Conservation (phyloP, 495 filamentous ascomycete genomes). For the Parathielavia appendiculata region DNA sequence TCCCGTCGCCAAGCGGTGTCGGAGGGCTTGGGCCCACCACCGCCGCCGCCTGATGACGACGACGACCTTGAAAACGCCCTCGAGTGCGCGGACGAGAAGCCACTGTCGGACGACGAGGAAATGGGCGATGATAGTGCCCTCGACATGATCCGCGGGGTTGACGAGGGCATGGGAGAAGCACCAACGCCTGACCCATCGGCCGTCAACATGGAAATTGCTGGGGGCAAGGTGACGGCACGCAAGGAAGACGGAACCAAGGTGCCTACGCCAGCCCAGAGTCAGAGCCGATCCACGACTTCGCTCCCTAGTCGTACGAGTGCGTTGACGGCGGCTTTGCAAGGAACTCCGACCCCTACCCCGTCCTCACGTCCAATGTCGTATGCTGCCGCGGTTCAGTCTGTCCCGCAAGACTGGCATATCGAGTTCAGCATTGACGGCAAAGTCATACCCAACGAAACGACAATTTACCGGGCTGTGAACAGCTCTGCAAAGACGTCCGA, state of each 20-base stretch:
- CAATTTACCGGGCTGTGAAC: slow-evolving; percentile 92
- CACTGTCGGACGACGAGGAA: slow-evolving; percentile 73
- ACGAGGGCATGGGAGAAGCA: slow-evolving; percentile 76
- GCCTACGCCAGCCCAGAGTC: slow-evolving; percentile 64
- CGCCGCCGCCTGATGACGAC: slow-evolving; percentile 51
- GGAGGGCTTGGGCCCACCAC: slow-evolving; percentile 39
- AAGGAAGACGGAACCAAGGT: slow-evolving; percentile 93
- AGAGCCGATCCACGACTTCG: slow-evolving; percentile 42
- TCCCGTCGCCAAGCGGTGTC: slow-evolving; percentile 48
- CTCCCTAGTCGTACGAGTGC: slow-evolving; percentile 41
- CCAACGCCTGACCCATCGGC: slow-evolving; percentile 71
- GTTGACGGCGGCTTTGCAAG: slow-evolving; percentile 45
- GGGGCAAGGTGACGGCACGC: slow-evolving; percentile 89
- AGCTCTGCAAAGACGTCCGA: slow-evolving; percentile 59
- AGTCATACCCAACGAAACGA: slow-evolving; percentile 82
- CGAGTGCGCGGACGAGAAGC: slow-evolving; percentile 92
- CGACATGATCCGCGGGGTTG: slow-evolving; percentile 85
- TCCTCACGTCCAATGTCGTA: slow-evolving; percentile 62
- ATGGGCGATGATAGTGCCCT: slow-evolving; percentile 62
- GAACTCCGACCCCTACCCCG: slow-evolving; percentile 47
- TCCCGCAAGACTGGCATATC: slow-evolving; percentile 96
- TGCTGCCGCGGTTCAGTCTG: slow-evolving; percentile 69
- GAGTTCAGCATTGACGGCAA: slow-evolving; percentile 88
- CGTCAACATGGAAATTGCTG: slow-evolving; percentile 87
- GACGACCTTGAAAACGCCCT: slow-evolving; percentile 59